Evolutionary conservation across 352 stramenopile species (phyloP).

Genomic region (Globisporangium polare): DNA sequence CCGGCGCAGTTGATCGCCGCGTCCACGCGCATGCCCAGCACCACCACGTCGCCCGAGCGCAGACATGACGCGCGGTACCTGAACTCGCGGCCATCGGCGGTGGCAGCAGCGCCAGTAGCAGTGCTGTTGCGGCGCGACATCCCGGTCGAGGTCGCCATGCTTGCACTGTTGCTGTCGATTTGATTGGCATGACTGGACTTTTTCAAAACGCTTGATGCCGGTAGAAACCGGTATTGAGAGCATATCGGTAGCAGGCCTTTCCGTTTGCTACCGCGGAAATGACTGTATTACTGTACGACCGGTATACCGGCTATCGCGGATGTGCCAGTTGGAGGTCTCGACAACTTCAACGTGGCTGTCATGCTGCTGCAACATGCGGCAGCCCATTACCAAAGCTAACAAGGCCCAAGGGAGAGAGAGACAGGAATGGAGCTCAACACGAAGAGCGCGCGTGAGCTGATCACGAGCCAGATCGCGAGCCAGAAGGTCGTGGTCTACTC

Average conservation of each 20-base stretch:
- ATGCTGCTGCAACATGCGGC: too few relatives aligned
- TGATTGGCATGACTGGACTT: neutral
- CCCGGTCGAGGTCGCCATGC: neutral
- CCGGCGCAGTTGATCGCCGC: conserved; percentile 63
- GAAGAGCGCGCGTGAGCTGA: neutral
- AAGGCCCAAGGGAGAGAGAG: too few relatives aligned
- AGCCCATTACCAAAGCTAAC: too few relatives aligned
- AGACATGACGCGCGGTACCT: conserved; percentile 40
- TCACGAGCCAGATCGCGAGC: neutral
- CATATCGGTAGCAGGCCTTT: too few relatives aligned
- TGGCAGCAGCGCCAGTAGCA: neutral
- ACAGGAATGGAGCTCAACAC: neutral
- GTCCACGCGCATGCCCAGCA: conserved; percentile 51
- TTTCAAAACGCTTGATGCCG: neutral
- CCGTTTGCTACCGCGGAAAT: too few relatives aligned
- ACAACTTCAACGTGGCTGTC: too few relatives aligned
- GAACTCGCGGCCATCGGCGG: neutral
- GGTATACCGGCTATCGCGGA: too few relatives aligned
- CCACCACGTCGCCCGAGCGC: conserved; percentile 58
- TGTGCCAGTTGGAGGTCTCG: too few relatives aligned
- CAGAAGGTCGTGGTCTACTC: conserved; percentile 73
- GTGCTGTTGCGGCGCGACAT: neutral
- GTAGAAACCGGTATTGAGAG: neutral
- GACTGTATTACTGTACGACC: too few relatives aligned
- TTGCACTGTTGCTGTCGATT: neutral